phyloP scores from a whole-genome alignment of 164 flowering plant genomes.

The Dillenia turbinata region DNA sequence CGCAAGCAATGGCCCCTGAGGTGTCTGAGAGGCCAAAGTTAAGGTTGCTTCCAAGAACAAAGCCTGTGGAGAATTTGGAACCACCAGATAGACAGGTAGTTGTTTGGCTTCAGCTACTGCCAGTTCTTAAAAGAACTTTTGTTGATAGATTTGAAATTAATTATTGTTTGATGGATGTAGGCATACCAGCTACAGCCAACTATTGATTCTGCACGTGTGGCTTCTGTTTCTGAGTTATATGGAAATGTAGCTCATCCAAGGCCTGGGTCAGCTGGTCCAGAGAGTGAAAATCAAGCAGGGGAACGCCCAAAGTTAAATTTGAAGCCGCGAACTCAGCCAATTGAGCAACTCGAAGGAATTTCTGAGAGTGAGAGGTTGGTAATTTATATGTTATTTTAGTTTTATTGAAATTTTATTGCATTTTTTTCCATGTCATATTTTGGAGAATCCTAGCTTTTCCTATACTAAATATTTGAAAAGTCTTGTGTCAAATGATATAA shows the following conservation, averaged over 20 bases:
- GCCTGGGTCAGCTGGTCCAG: constrained; percentile 36
- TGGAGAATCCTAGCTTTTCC: background rate
- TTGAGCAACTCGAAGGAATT: constrained; percentile 39
- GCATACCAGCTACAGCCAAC: constrained; percentile 27
- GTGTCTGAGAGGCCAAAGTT: constrained; percentile 67
- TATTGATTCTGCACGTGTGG: constrained; percentile 25
- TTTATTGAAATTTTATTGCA: background rate
- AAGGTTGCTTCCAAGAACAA: constrained; percentile 74
- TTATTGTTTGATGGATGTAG: constrained; percentile 16
- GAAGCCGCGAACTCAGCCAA: constrained; percentile 69
- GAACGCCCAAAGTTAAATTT: constrained; percentile 79
- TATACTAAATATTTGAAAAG: background rate
- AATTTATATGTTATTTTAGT: background rate
- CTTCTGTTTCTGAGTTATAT: constrained; percentile 20
- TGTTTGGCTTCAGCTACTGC: background rate
- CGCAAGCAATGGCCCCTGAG: constrained; percentile 29
- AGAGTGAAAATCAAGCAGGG: constrained; percentile 31
- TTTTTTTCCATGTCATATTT: background rate
- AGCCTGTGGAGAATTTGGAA: constrained; percentile 54
- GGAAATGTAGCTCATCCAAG: constrained; percentile 30
- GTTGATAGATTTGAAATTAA: background rate
- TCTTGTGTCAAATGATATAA: background rate
- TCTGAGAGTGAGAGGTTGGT: constrained; percentile 59
- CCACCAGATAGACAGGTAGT: constrained; percentile 55
- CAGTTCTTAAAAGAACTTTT: constrained; percentile 2